Evolutionary conservation across 108 stramenopile species (phyloP).

Genomic region (Cylindrotheca closterium): DNA sequence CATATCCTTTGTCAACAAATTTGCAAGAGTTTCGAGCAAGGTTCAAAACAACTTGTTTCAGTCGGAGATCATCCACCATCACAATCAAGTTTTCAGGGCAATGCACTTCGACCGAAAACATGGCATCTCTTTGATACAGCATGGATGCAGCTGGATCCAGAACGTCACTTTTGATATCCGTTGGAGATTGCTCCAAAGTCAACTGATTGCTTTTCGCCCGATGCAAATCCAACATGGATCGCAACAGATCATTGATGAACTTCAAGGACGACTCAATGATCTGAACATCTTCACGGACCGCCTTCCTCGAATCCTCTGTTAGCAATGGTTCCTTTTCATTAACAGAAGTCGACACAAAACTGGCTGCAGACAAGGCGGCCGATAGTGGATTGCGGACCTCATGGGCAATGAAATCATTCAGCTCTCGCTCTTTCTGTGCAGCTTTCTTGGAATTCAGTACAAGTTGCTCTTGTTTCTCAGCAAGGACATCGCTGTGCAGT

Average conservation of each 20-base stretch:
- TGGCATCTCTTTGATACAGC: slow-evolving; percentile 15
- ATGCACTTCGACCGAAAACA: slow-evolving; percentile 18
- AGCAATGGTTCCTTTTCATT: neutral
- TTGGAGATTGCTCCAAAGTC: slow-evolving; percentile 15
- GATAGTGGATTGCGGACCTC: slow-evolving; percentile 33
- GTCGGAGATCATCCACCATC: slow-evolving; percentile 29
- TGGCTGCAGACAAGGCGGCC: slow-evolving; percentile 26
- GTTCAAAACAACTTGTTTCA: slow-evolving; percentile 43
- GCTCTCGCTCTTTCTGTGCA: slow-evolving; percentile 17
- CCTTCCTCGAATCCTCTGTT: neutral
- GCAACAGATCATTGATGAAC: slow-evolving; percentile 40
- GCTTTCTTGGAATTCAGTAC: slow-evolving; percentile 6
- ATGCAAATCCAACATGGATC: slow-evolving; percentile 43
- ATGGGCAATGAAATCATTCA: slow-evolving; percentile 45
- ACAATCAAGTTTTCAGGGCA: slow-evolving; percentile 19
- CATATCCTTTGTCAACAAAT: slow-evolving; percentile 36
- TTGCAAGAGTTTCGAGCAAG: slow-evolving; percentile 26
- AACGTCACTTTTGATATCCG: slow-evolving; percentile 32
- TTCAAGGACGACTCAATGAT: slow-evolving; percentile 29
- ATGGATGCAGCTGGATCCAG: slow-evolving; percentile 33
- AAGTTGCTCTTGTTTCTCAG: slow-evolving; percentile 3
- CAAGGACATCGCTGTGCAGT: slow-evolving; percentile 1
- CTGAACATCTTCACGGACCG: slow-evolving; percentile 24
- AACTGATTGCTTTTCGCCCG: slow-evolving; percentile 32
- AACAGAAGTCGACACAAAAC: slow-evolving; percentile 19